Base-by-base conservation (phyloP, 805 yeast species). In the Saccharomycopsis lassenensis region DNA sequence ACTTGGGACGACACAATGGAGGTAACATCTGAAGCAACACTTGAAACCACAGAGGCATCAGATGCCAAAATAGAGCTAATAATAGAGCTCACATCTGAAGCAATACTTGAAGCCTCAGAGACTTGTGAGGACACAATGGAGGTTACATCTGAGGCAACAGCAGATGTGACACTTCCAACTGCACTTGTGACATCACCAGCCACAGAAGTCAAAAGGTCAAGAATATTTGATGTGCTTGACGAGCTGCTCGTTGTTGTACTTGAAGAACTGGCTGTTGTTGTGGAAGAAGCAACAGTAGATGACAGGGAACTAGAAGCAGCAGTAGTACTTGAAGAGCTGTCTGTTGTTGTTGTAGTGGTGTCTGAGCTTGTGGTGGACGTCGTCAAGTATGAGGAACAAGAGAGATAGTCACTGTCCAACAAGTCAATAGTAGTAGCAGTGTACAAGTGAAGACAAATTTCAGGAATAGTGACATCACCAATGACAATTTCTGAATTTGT, bases 341-440 rank as follows among this genome's bases (percentile, higher is more conserved):
- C 7, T 17, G 31, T 6, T 10, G 36, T n/a, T 15, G 36, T 19
- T n/a, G 37, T 10, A 28, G 18, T 12, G 21, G 15, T 12, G 18
- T 7, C 29, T 12, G 22, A 17, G 8, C 34, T 21, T 14, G 39
- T 12, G n/a, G 27, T 12, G 30, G 29, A n/a, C 23, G 39, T 27
- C n/a, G 22, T 11, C 14, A 27, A 18, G 18, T 19, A 29, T 6
- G 11, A 5, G 16, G 39, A 11, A 23, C 41, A 37, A 7, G 41
- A 11, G 18, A 25, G 28, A 19, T 33, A 22, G 29, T 37, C 27
- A 18, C 33, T 37, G n/a, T 33, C 33, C 29, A 37, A 26, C 7
- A 22, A 24, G 7, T 37, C 33, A 16, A 37, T 26, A 14, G 16
- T 22, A 16, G 18, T n/a, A 33, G 41, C 28, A 8, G 41, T 37